These are phyloP conservation scores for Hymenoscyphus repandus DNA, from an alignment of 2,329 filamentous ascomycete species.

Conservation along the genomic window DNA sequence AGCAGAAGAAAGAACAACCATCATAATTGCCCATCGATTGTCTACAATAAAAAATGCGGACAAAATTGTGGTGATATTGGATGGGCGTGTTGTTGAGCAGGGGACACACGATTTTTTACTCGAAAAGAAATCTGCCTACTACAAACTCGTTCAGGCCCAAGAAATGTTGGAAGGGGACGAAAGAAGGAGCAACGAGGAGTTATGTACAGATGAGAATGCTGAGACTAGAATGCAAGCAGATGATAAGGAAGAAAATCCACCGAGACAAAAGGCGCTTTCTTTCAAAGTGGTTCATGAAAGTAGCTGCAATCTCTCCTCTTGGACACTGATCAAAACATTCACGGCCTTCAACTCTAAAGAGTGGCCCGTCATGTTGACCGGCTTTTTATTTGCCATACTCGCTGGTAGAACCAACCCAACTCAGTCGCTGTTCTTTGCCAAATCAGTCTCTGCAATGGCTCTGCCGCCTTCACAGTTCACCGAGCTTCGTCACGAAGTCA, in stretches of 20 bases:
- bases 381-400: too few relatives aligned
- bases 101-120: slow-evolving; percentile 81
- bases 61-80: slow-evolving; percentile 90
- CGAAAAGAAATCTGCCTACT: slow-evolving; percentile 67
- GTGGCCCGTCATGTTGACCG: too few relatives aligned
- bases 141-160: slow-evolving; percentile 81
- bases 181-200: slow-evolving; percentile 45
- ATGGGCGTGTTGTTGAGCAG: slow-evolving; percentile 85
- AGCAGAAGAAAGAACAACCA: slow-evolving; percentile 81
- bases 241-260: too few relatives aligned
- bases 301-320: too few relatives aligned
- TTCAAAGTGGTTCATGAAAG: too few relatives aligned
- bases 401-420: too few relatives aligned
- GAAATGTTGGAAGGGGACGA: slow-evolving; percentile 64
- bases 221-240: too few relatives aligned
- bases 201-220: slow-evolving; percentile 45
- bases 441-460: slow-evolving; percentile 71
- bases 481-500: slow-evolving; percentile 59
- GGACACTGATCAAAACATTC: too few relatives aligned
- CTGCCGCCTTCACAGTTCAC: too few relatives aligned
- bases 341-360: too few relatives aligned
- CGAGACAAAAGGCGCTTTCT: too few relatives aligned
- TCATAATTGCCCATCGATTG: slow-evolving; percentile 90
- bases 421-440: slow-evolving; percentile 87
- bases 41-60: slow-evolving; percentile 92